A percentile compares a stretch with the other conserved stretches of the same genome.
These are phyloP conservation scores for Ophiosphaerella korrae DNA, from an alignment of 2,329 filamentous ascomycete genomes.

Conservation along the genomic window DNA sequence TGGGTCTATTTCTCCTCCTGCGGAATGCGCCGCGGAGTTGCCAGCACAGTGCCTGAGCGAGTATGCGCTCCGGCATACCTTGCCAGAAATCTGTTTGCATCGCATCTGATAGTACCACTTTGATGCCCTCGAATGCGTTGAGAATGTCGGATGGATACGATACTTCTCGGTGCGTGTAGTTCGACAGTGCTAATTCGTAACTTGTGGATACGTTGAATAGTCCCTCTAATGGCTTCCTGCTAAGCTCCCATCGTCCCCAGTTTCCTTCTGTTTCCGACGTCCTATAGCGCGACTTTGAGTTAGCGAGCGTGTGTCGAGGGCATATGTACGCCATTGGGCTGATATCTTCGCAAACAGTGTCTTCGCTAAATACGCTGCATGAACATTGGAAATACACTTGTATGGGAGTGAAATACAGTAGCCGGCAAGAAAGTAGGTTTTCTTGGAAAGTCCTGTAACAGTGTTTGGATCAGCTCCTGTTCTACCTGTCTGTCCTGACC, in stretches of 20 bases:
- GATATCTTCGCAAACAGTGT: background rate
- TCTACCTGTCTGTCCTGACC: background rate
- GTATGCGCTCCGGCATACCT: slow-evolving; percentile 8
- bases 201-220: background rate
- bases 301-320: slow-evolving; percentile 4
- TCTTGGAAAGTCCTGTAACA: slow-evolving; percentile 2
- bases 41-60: slow-evolving; percentile 8
- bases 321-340: background rate
- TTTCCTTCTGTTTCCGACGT: background rate
- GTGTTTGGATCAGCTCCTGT: background rate
- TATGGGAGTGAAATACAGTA: background rate
- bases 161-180: slow-evolving; percentile 7
- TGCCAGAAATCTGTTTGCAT: slow-evolving; percentile 8
- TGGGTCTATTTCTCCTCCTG: background rate
- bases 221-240: background rate
- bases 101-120: slow-evolving; percentile 2
- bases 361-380: background rate
- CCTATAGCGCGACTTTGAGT: background rate
- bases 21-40: background rate
- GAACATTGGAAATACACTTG: slow-evolving; percentile 5
- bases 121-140: slow-evolving; percentile 7
- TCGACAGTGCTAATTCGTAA: slow-evolving; percentile 1
- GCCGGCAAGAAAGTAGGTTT: background rate
- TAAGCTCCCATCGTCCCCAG: slow-evolving; percentile 5
- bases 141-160: slow-evolving; percentile 4